Evolutionary conservation across 2,329 filamentous ascomycete genomes (phyloP).

Genomic region (Aspergillus sp.): DNA sequence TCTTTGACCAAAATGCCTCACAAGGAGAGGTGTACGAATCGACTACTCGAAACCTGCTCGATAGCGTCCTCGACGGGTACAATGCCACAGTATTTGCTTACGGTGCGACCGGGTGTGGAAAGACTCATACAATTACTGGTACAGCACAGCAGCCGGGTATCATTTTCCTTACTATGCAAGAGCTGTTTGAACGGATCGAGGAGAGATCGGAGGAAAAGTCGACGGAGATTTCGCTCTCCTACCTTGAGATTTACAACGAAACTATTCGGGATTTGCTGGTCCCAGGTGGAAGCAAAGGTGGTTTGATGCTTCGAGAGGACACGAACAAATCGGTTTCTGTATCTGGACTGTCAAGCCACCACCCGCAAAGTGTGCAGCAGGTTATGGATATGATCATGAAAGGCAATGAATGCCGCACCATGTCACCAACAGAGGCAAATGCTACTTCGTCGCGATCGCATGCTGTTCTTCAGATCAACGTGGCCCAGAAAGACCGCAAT

Average conservation of each 20-base stretch:
- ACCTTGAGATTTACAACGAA: constrained; percentile 98
- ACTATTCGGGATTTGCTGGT: constrained; percentile 92
- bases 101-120: constrained; percentile 94
- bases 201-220: constrained; percentile 81
- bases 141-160: constrained; percentile 91
- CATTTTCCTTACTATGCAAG: constrained; percentile 98
- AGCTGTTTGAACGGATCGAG: constrained; percentile 92
- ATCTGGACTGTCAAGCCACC: constrained; percentile 82
- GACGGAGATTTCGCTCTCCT: constrained; percentile 87
- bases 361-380: constrained; percentile 84
- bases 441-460: constrained; percentile 96
- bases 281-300: constrained; percentile 75
- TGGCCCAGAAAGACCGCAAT: constrained; percentile 90
- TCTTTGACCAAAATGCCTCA: constrained; percentile 92
- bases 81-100: constrained; percentile 99
- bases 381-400: constrained; percentile 99
- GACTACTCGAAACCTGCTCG: constrained; percentile 82
- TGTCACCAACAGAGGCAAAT: constrained; percentile 95
- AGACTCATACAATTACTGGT: constrained; percentile 95
- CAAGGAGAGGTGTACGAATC: constrained; percentile 94
- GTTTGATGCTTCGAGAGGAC: constrained; percentile 90
- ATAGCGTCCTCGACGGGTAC: constrained; percentile 94
- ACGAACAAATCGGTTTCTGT: constrained; percentile 90
- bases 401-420: constrained; percentile 90
- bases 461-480: constrained; percentile 93